Evolutionary conservation across 371 early-diverging fungal species (phyloP), one percentile per base, ranked within the genome.

Genomic region (Mucor irregularis): DNA sequence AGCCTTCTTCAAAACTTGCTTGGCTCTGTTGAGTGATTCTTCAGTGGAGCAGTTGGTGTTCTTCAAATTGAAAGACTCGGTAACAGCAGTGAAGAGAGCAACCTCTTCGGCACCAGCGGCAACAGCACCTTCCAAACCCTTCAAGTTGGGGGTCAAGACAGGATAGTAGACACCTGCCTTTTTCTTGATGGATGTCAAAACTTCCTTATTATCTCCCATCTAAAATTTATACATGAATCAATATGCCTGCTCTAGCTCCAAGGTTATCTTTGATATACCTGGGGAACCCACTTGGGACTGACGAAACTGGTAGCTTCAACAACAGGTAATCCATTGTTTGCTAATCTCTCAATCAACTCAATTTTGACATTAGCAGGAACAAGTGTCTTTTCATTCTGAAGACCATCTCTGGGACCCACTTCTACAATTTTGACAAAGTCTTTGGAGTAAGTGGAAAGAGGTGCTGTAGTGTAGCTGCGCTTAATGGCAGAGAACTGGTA

Each of bases 221-320:
- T 89, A 43, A 43, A 24, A n/a, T 14, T n/a, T n/a, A n/a, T n/a
- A n/a, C n/a, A n/a, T n/a, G n/a, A n/a, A n/a, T n/a, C n/a, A n/a
- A n/a, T n/a, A n/a, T n/a, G n/a, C n/a, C n/a, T n/a, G n/a, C n/a
- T n/a, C n/a, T n/a, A n/a, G n/a, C n/a, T n/a, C n/a, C n/a, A 42
- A 44, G 30, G 58, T 37, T 25, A 39, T 19, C 24, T 24, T 42
- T 10, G 17, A 26, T 24, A 42, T 82, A 90, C 90, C 78, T 96
- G 96, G 51, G 98, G 98, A 4, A 98, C 96, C 94, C 95, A 94
- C 73, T 97, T 96, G 6, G 97, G 97, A 6, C 94, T 94, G n/a
- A 97, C 97, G 76, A 98, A 97, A 55, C 94, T 89, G 1, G 95
- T 92, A 16, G 94, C 85, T 73, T 98, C 98, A 29, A 98, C 84